A percentile compares a stretch with the other conserved stretches of the same genome.
These are phyloP conservation scores for Epichloe sibirici DNA, from an alignment of 2,329 filamentous ascomycete species.

Conservation along the genomic window DNA sequence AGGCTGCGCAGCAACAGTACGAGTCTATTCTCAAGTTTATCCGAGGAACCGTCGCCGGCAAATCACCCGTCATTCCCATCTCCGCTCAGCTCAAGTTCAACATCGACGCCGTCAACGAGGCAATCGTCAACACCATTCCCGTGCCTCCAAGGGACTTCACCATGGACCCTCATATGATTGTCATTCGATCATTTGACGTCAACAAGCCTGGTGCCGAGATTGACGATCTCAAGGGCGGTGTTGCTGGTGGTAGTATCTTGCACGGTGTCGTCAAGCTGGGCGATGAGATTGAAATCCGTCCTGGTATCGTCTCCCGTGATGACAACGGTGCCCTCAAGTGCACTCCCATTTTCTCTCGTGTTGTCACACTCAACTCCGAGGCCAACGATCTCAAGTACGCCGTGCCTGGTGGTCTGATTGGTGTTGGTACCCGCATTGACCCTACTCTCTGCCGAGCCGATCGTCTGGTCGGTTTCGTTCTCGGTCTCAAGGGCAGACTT, in stretches of 20 bases:
- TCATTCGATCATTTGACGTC: constrained; percentile 98
- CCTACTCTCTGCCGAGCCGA: constrained; percentile 97
- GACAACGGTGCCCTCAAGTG: constrained; percentile 89
- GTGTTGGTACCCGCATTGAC: constrained; percentile 95
- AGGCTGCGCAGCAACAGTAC: constrained; percentile 86
- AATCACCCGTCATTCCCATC: constrained; percentile 91
- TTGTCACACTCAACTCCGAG: constrained; percentile 92
- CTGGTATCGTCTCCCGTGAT: constrained; percentile 95
- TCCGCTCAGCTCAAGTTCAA: constrained; percentile 98
- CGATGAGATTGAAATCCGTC: constrained; percentile 96
- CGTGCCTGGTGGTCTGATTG: constrained; percentile 92
- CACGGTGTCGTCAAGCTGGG: constrained; percentile 94
- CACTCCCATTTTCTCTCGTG: constrained; percentile 91
- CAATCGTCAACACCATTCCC: constrained; percentile 89
- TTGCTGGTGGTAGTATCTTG: constrained; percentile 91
- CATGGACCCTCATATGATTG: constrained; percentile 92
- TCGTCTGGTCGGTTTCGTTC: constrained; percentile 94
- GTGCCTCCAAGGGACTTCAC: constrained; percentile 85
- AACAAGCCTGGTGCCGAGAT: constrained; percentile 99
- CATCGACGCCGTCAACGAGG: constrained; percentile 95
- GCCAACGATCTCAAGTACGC: constrained; percentile 98
- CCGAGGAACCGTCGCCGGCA: constrained; percentile 89
- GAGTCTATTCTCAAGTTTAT: constrained; percentile 98
- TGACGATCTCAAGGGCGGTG: constrained; percentile 95
- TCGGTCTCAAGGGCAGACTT: constrained; percentile 84